A percentile compares a stretch with the other conserved stretches of the same genome.
These are phyloP conservation scores for Tetracladium setigerum DNA, from an alignment of 495 filamentous ascomycete species.

Conservation along the genomic window DNA sequence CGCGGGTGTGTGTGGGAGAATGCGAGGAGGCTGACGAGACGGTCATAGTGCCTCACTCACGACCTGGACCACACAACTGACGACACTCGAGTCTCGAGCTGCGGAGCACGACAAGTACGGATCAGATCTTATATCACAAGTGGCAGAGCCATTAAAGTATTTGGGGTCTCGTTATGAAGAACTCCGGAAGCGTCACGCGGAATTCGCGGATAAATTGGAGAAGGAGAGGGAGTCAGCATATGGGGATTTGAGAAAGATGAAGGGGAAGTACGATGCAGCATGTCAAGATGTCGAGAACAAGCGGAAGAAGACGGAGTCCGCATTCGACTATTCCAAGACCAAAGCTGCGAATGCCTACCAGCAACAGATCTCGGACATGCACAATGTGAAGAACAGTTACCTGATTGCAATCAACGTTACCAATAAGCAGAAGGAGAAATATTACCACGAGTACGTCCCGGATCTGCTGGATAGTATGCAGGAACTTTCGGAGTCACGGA, in stretches of 20 bases:
- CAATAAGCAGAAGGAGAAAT: conserved; percentile 93
- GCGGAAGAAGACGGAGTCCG: conserved; percentile 86
- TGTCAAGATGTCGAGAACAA: conserved; percentile 94
- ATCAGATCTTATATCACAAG: conserved; percentile 61
- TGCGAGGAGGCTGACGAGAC: conserved; percentile 9
- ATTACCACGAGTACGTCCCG: conserved; percentile 94
- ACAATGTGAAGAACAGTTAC: conserved; percentile 97
- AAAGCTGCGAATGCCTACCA: conserved; percentile 89
- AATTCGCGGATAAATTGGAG: conserved; percentile 81
- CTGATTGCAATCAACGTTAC: conserved; percentile 91
- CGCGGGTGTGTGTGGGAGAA: not conserved
- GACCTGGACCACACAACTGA: conserved; percentile 92
- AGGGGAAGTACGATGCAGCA: conserved; percentile 83
- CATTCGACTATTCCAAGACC: conserved; percentile 73
- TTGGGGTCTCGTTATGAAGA: conserved; percentile 76
- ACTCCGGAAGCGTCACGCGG: conserved; percentile 81
- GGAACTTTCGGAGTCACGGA: conserved; percentile 84
- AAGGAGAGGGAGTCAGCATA: conserved; percentile 80
- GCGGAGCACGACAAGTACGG: conserved; percentile 82
- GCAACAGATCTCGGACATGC: conserved; percentile 86
- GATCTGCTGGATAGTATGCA: conserved; percentile 86
- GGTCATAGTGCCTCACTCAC: conserved; percentile 72
- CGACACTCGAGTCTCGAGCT: conserved; percentile 78
- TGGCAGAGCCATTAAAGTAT: conserved; percentile 78
- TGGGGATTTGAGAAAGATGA: conserved; percentile 79